A percentile compares a stretch with the other conserved stretches of the same genome.
Conservation (phyloP, 495 filamentous ascomycete genomes). For the Annulohypoxylon bovei region DNA sequence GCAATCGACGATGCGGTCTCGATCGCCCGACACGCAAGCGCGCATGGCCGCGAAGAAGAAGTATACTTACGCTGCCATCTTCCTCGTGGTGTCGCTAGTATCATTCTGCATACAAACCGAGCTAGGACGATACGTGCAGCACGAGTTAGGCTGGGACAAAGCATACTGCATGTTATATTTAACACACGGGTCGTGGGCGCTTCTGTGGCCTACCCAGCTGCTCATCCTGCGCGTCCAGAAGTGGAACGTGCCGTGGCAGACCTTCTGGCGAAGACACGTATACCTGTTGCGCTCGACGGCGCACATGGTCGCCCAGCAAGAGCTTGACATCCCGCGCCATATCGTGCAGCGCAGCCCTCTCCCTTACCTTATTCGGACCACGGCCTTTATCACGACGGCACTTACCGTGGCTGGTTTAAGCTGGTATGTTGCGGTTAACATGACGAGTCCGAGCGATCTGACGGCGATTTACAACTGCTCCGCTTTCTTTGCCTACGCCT, state of each 20-base stretch:
- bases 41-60: conserved; percentile 73
- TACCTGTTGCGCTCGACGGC: conserved; percentile 79
- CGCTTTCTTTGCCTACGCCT: conserved; percentile 97
- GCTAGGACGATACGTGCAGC: conserved; percentile 91
- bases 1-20: conserved; percentile 68
- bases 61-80: conserved; percentile 86
- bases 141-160: conserved; percentile 90
- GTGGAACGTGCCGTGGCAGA: conserved; percentile 76
- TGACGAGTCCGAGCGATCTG: conserved; percentile 90
- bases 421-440: conserved; percentile 93
- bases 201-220: conserved; percentile 89
- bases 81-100: conserved; percentile 80
- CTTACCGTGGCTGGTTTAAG: conserved; percentile 91
- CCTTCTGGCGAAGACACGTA: conserved; percentile 87
- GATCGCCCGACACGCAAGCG: conserved; percentile 65
- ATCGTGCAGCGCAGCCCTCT: conserved; percentile 57
- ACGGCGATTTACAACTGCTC: conserved; percentile 99
- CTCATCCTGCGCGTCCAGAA: conserved; percentile 79
- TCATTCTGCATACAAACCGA: conserved; percentile 92
- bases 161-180: conserved; percentile 98
- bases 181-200: conserved; percentile 90
- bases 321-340: conserved; percentile 62
- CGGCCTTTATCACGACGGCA: conserved; percentile 81
- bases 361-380: conserved; percentile 79
- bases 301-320: conserved; percentile 82